Base-by-base conservation (phyloP, 202 grass and related monocot genomes). In the Eragrostis tef region DNA sequence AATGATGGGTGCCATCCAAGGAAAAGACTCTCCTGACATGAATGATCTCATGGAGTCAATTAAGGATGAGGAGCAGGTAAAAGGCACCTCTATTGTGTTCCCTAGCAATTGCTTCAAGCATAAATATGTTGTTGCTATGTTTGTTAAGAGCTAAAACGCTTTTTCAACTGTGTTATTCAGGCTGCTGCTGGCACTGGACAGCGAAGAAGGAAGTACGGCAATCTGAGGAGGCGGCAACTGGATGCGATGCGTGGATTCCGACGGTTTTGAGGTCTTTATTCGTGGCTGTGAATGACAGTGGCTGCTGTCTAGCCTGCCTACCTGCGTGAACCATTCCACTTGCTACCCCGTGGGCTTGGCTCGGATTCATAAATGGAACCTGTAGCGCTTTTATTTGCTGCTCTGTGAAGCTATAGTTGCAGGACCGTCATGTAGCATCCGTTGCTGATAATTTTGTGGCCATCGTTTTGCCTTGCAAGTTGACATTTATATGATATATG, bases 1-100 rank as follows among this genome's bases (percentile, higher is more conserved):
- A 79, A 85, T 98, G 85, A 91, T 98, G 95, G 92, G 90, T 21
- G 80, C 77, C 43, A 95, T 98, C 85, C 81, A 98, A 95, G 95
- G 90, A 43, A 83, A 94, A 79, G 92, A 89, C 64, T 90, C 90
- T 8, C 84, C 92, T 1, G 87, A 90, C 48, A 89, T 98, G 63
- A 87, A 85, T 34, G 75, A 91, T 76, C 72, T 98, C 57, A 85
- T 93, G 82, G 92, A 93, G 19, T 98, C 95, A 24, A 79, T 98
- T 11, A 95, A 91, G 87, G 70, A 85, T 1, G 92, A 89, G 41
- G 88, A 90, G 52, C 88, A 98, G 96, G 96, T 98, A 81, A 72
- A 81, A 36, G 16, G n/a, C 20, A 22, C 56, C 5, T n/a, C n/a
- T 26, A n/a, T 53, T 70, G 11, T 5, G 20, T 11, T 22, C 9